Conservation (phyloP, 108 stramenopile species). For the Fragilariopsis cylindrus region DNA sequence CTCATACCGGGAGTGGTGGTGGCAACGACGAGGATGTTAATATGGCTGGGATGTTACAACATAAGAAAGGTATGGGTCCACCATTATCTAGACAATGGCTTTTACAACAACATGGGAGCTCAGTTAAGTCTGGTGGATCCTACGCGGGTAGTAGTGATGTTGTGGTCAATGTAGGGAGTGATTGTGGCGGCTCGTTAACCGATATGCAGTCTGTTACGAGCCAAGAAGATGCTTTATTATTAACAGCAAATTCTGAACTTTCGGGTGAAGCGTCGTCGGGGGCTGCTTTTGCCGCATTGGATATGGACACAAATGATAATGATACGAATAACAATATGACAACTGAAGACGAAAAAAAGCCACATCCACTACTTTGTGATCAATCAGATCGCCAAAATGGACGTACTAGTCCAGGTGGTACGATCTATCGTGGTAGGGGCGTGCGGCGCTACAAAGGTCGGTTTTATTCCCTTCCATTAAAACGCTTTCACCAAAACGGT, state of each 20-base stretch:
- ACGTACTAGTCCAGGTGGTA: slow-evolving; percentile 60
- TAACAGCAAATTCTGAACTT: slow-evolving; percentile 3
- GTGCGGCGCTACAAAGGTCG: slow-evolving; percentile 62
- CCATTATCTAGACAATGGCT: slow-evolving; percentile 48
- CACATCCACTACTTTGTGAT: slow-evolving; percentile 31
- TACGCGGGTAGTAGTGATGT: slow-evolving; percentile 42
- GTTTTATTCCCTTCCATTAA: slow-evolving; percentile 55
- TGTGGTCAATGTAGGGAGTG: slow-evolving; percentile 54
- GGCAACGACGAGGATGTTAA: slow-evolving; percentile 1
- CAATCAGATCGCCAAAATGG: slow-evolving; percentile 28
- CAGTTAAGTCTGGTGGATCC: slow-evolving; percentile 45
- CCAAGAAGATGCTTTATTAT: slow-evolving; percentile 38
- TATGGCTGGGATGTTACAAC: neutral
- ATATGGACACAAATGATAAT: neutral
- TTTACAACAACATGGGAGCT: slow-evolving; percentile 22
- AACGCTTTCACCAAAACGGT: slow-evolving; percentile 55
- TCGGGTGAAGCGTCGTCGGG: slow-evolving; percentile 3
- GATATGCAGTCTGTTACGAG: slow-evolving; percentile 38
- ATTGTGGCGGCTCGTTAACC: slow-evolving; percentile 49
- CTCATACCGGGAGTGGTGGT: neutral
- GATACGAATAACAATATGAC: neutral
- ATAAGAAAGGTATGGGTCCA: slow-evolving; percentile 61
- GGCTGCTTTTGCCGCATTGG: neutral
- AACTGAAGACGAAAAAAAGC: neutral
- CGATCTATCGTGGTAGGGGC: slow-evolving; percentile 60